Evolutionary conservation across 768 basidiomycete genomes (phyloP).

Genomic region (Mycena belliarum): DNA sequence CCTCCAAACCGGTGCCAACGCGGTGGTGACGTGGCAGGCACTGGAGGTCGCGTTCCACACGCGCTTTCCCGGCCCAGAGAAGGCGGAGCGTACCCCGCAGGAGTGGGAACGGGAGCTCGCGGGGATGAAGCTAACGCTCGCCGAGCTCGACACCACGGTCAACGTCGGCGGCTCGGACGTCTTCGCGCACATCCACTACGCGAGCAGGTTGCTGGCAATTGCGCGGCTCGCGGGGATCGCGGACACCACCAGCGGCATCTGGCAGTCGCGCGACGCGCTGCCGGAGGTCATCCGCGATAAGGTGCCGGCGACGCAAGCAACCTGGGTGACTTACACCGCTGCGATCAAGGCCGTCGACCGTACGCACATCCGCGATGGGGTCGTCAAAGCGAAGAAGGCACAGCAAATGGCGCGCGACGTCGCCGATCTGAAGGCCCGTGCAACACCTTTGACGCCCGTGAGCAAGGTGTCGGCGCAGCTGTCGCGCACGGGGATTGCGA

Average conservation of each 20-base stretch:
- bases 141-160: slow-evolving; percentile 15
- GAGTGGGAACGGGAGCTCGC: slow-evolving; percentile 19
- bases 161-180: slow-evolving; percentile 10
- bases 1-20: not conserved
- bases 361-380: not conserved
- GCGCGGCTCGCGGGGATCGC: slow-evolving; percentile 1
- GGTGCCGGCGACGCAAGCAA: not conserved
- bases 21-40: not conserved
- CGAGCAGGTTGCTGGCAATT: slow-evolving; percentile 1
- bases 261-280: slow-evolving; percentile 11
- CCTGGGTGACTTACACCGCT: not conserved
- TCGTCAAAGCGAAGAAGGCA: not conserved
- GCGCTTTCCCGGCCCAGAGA: not conserved
- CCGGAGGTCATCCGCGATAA: slow-evolving; percentile 6
- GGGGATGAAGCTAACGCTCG: slow-evolving; percentile 13
- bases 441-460: not conserved
- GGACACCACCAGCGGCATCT: not conserved
- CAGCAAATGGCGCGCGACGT: slow-evolving; percentile 1
- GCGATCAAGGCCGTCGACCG: slow-evolving; percentile 6
- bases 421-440: not conserved
- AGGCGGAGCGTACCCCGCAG: slow-evolving; percentile 1
- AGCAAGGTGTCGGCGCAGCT: slow-evolving; percentile 2
- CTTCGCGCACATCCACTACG: slow-evolving; percentile 13
- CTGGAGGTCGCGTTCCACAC: not conserved
- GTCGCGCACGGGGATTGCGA: not conserved